A percentile compares a stretch with the other conserved stretches of the same genome.
Evolutionary conservation across 768 basidiomycete genomes (phyloP).

Genomic region (Suillus spraguei): DNA sequence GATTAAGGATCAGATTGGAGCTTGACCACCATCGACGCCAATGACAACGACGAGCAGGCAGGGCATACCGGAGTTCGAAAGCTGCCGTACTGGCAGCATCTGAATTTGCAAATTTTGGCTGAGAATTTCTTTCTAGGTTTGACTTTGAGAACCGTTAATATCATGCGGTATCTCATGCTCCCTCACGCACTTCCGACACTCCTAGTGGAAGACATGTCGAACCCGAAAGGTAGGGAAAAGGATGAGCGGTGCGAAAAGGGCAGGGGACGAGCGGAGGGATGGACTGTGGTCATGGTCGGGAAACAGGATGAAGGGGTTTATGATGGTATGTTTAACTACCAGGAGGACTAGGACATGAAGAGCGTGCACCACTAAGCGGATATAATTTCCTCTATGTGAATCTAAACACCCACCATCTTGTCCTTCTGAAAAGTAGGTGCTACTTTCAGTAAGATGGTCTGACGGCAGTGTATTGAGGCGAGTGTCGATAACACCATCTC

Average conservation of each 20-base stretch:
- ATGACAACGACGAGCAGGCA: too few relatives aligned
- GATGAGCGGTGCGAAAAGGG: slow-evolving; percentile 71
- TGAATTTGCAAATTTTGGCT: too few relatives aligned
- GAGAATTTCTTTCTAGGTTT: too few relatives aligned
- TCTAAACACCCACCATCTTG: neutral
- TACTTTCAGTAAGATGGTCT: neutral
- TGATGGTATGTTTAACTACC: slow-evolving; percentile 13
- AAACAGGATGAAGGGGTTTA: slow-evolving; percentile 42
- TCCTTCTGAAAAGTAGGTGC: neutral
- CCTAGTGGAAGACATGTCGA: slow-evolving; percentile 96
- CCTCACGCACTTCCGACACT: slow-evolving; percentile 98
- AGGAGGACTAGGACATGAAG: neutral
- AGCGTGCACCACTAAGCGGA: neutral
- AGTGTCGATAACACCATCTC: neutral
- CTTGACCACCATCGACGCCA: too few relatives aligned
- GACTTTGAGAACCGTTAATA: too few relatives aligned
- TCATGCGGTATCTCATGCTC: slow-evolving; percentile 94
- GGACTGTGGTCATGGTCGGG: slow-evolving; percentile 54
- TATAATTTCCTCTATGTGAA: neutral
- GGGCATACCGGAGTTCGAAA: too few relatives aligned
- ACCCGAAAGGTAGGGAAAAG: slow-evolving; percentile 93
- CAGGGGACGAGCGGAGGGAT: slow-evolving; percentile 56
- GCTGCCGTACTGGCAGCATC: too few relatives aligned
- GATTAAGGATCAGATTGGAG: too few relatives aligned
- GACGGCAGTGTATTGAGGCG: neutral